Evolutionary conservation across 1,284 basidiomycete genomes (phyloP), one percentile per base, ranked within the genome.

Genomic region (Leccinum pachyderme): DNA sequence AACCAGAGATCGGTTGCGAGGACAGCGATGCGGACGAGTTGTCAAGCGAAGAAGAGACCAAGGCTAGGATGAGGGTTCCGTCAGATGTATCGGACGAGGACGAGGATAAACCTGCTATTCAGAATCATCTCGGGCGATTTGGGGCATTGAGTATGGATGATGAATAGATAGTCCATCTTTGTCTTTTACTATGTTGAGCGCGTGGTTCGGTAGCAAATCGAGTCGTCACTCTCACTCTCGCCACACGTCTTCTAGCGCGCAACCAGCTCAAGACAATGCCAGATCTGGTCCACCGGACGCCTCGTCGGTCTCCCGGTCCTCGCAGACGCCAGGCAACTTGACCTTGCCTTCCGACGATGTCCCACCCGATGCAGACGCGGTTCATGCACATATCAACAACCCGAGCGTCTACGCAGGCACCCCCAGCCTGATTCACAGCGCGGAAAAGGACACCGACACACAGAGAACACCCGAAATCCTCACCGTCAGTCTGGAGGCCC

Each of bases 91-190:
- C 59, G 0, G 59, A 58, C 13, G 64, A 68, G 8, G 64, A 67
- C 8, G 66, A 55, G 18, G 56, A 56, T 2, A 50, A 54, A 11
- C 12, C 45, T 24, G 35, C 13, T 12, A 13, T 44, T 49, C 18
- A 5, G 5, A 54, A 33, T 45, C 25, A n/a, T n/a, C n/a, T 68
- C n/a, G 66, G 71, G 9, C 52, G 64, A 61, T 55, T 70, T 57
- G 49, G 57, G 52, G 55, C 56, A 15, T 53, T 60, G 58, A 63
- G 31, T 27, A 71, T 79, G 53, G 80, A 81, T 56, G 68, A 62
- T 47, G 28, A 45, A 35, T 28, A 37, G 52, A 32, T 32, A 32
- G 12, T 29, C 53, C 51, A 47, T 52, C 35, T 27, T 32, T n/a
- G 57, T 56, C 41, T 35, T 22, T 50, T 31, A 7, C 47, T n/a